These are phyloP conservation scores for Chlorencoelia australis DNA, from an alignment of 2,329 filamentous ascomycete genomes.

Conservation along the genomic window DNA sequence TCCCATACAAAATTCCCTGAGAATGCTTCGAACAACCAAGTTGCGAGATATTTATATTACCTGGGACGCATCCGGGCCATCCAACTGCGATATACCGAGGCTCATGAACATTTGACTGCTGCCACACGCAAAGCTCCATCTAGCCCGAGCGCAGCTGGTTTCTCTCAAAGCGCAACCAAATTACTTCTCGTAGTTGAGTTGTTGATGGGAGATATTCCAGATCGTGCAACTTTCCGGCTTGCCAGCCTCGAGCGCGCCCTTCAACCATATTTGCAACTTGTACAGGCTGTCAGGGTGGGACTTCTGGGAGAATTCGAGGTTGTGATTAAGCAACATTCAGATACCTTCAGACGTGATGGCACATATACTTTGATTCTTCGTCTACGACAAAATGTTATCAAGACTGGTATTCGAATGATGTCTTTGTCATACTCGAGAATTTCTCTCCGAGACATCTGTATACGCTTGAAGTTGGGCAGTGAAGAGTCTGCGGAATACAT, in stretches of 20 bases:
- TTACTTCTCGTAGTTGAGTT: slow-evolving; percentile 93
- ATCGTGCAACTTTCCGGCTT: slow-evolving; percentile 87
- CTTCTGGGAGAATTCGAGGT: slow-evolving; percentile 90
- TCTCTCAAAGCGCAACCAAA: slow-evolving; percentile 94
- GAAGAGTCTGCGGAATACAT: slow-evolving; percentile 99
- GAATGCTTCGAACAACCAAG: slow-evolving; percentile 93
- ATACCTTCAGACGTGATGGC: slow-evolving; percentile 82
- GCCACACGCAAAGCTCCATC: slow-evolving; percentile 93
- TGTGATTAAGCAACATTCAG: slow-evolving; percentile 69
- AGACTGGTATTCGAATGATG: slow-evolving; percentile 98
- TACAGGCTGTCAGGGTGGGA: slow-evolving; percentile 92
- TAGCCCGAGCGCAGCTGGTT: slow-evolving; percentile 79
- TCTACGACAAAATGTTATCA: slow-evolving; percentile 96
- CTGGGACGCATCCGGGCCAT: slow-evolving; percentile 92
- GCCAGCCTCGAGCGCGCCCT: slow-evolving; percentile 77
- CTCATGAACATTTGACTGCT: slow-evolving; percentile 85
- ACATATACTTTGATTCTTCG: slow-evolving; percentile 94
- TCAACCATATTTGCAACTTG: slow-evolving; percentile 86
- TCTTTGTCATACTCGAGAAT: slow-evolving; percentile 96
- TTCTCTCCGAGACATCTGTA: slow-evolving; percentile 92
- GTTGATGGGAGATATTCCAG: slow-evolving; percentile 96
- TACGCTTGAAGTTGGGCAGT: slow-evolving; percentile 82
- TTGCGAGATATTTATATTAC: slow-evolving; percentile 95
- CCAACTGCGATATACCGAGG: slow-evolving; percentile 93
- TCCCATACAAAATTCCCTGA: slow-evolving; percentile 93